Evolutionary conservation across 2,329 filamentous ascomycete genomes (phyloP).

Genomic region (Cladosporium sp.): DNA sequence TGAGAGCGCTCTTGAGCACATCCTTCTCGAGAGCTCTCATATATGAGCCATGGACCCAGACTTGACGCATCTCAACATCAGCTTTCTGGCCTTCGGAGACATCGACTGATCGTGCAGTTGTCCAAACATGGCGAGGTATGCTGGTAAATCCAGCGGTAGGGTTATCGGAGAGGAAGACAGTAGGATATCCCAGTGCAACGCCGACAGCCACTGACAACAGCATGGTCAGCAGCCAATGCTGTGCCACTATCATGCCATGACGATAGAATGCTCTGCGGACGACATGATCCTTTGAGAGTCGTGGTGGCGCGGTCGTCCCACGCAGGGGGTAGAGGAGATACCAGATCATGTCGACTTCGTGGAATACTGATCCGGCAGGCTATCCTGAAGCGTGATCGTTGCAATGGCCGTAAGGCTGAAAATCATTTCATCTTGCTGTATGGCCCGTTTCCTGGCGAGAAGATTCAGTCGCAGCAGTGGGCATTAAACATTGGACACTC

Average conservation of each 20-base stretch:
- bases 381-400: neutral
- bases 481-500: neutral
- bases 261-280: conserved; percentile 61
- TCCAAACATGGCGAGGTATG: conserved; percentile 77
- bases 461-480: neutral
- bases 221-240: conserved; percentile 70
- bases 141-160: conserved; percentile 67
- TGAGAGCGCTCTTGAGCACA: conserved; percentile 62
- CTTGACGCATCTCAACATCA: conserved; percentile 76
- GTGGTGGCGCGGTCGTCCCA: conserved; percentile 71
- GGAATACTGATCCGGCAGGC: neutral
- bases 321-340: conserved; percentile 67
- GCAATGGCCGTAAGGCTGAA: neutral
- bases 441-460: neutral
- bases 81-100: conserved; percentile 44
- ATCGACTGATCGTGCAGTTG: conserved; percentile 34
- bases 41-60: conserved; percentile 77
- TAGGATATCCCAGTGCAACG: conserved; percentile 67
- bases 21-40: conserved; percentile 68
- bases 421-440: neutral
- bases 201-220: conserved; percentile 69
- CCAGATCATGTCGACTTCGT: conserved; percentile 31
- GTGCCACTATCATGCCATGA: conserved; percentile 66
- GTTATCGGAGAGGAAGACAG: conserved; percentile 69
- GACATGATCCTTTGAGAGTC: conserved; percentile 60